Evolutionary conservation across 75 land plant genomes (phyloP).

Genomic region (Pinus albicaulis): DNA sequence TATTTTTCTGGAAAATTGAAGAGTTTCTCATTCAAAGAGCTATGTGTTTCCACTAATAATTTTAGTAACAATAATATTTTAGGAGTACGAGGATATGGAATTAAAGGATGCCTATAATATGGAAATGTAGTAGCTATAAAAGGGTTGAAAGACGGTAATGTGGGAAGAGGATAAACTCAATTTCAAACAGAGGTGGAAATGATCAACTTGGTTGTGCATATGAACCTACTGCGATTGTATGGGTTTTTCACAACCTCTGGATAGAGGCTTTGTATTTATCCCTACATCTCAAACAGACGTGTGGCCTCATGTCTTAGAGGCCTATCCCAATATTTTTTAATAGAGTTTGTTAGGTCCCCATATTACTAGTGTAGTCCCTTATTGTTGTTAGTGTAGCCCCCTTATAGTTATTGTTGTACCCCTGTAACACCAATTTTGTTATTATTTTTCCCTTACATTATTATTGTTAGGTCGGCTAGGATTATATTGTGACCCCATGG

Average conservation of each 20-base stretch:
- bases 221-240: slow-evolving; percentile 72
- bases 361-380: no score
- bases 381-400: no score
- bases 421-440: no score
- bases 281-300: slow-evolving; percentile 86
- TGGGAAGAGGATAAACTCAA: slow-evolving; percentile 70
- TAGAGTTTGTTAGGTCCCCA: no score
- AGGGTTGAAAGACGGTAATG: slow-evolving; percentile 66
- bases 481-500: no score
- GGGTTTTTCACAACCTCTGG: slow-evolving; percentile 82
- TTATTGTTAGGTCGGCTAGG: no score
- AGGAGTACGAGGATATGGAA: slow-evolving; percentile 78
- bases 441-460: no score
- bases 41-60: no score
- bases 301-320: slow-evolving; percentile 89
- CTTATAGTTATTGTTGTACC: no score
- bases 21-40: slow-evolving; percentile 1
- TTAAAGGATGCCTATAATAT: slow-evolving; percentile 53
- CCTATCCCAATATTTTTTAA: not conserved
- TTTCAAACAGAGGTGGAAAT: slow-evolving; percentile 21
- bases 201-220: slow-evolving; percentile 80
- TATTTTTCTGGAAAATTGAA: slow-evolving; percentile 68
- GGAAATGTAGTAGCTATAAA: slow-evolving; percentile 62
- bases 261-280: slow-evolving; percentile 81
- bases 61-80: slow-evolving; percentile 26